Conservation (phyloP, 148 eudicot genomes). For the Vaccinium corymbosum region DNA sequence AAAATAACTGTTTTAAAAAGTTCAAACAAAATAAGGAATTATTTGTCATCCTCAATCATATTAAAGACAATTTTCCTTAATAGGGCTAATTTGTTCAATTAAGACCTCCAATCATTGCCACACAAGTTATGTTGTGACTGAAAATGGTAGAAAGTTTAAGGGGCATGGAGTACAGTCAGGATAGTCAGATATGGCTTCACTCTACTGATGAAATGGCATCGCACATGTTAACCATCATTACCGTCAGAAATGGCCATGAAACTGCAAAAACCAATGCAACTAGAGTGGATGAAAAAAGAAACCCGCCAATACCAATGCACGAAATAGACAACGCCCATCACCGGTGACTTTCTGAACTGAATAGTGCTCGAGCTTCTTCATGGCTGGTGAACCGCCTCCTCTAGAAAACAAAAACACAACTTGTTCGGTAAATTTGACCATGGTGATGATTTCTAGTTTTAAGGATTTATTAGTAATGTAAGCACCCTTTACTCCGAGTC, state of each 20-base stretch:
- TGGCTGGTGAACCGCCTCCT: constrained; percentile 44
- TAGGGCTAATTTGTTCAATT: not conserved
- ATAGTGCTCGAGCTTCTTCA: constrained; percentile 68
- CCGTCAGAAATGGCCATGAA: not conserved
- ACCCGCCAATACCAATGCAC: constrained; percentile 67
- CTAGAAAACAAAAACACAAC: constrained; percentile 22
- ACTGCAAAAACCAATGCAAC: not conserved
- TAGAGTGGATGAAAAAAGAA: constrained; percentile 1
- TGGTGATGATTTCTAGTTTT: not conserved
- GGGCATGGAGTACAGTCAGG: not conserved
- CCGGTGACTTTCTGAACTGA: constrained; percentile 74
- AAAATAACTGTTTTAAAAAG: not conserved
- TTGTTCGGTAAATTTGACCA: not conserved
- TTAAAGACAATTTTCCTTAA: not conserved
- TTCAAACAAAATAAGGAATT: not conserved
- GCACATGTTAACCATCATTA: not conserved
- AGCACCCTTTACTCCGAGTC: not conserved
- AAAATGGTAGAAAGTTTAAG: not conserved
- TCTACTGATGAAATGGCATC: not conserved
- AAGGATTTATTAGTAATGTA: not conserved
- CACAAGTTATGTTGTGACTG: not conserved
- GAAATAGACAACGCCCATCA: constrained; percentile 96
- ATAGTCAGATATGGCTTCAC: not conserved
- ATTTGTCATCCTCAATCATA: not conserved
- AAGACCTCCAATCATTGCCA: not conserved